Conservation (phyloP, 139 green algal genomes). For the Spirogloea muscicola region DNA sequence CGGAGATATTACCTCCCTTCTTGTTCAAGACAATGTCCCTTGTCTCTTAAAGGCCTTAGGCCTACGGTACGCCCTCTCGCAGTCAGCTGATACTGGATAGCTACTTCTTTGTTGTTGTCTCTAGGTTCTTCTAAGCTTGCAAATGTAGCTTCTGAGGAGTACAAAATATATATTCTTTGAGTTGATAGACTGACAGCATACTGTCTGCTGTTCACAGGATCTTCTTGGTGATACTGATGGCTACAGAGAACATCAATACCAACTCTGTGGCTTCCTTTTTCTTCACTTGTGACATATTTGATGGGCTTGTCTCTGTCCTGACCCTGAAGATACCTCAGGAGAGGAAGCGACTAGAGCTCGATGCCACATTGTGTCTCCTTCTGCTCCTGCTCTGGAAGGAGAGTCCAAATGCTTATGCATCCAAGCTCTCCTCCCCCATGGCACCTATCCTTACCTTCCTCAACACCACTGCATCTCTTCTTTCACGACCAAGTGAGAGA, state of each 20-base stretch:
- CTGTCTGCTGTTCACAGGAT: slow-evolving; percentile 21
- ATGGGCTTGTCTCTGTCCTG: slow-evolving; percentile 27
- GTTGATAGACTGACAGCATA: no score
- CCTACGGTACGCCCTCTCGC: slow-evolving; percentile 33
- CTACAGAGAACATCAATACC: slow-evolving; percentile 28
- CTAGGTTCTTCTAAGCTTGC: no score
- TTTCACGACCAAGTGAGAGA: slow-evolving; percentile 19
- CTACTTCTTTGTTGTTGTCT: no score
- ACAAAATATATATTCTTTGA: no score
- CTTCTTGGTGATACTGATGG: slow-evolving; percentile 33
- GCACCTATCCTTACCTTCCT: slow-evolving; percentile 24
- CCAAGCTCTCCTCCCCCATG: not conserved
- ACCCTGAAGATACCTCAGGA: slow-evolving; percentile 23
- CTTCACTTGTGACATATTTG: slow-evolving; percentile 27
- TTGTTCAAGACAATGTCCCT: slow-evolving; percentile 20
- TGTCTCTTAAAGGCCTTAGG: slow-evolving; percentile 32
- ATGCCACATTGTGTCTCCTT: slow-evolving; percentile 20
- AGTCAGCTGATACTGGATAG: no score
- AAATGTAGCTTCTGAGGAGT: no score
- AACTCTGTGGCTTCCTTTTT: slow-evolving; percentile 32
- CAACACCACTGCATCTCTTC: slow-evolving; percentile 9
- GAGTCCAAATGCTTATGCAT: slow-evolving; percentile 25
- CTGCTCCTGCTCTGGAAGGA: slow-evolving; percentile 42
- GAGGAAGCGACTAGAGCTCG: slow-evolving; percentile 29
- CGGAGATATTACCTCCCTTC: slow-evolving; percentile 10